phyloP scores from a whole-genome alignment of 1,284 basidiomycete genomes.

The Cryptococcus sp. region DNA sequence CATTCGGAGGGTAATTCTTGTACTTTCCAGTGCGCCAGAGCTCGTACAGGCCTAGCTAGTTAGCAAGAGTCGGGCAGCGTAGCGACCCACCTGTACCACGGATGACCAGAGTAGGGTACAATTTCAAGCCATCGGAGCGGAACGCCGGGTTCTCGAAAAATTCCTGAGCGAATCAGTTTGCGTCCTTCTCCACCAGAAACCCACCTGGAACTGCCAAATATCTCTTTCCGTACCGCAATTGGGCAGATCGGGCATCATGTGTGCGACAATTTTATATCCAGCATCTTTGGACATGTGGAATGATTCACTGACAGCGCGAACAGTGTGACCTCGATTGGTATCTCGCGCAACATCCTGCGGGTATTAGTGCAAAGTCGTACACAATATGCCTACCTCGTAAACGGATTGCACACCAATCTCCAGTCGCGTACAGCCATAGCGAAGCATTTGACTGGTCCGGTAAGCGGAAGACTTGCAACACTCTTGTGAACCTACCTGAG shows the following conservation, averaged over 20 bases:
- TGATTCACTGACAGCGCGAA: slow-evolving; percentile 93
- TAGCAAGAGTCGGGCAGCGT: not conserved
- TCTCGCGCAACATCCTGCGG: slow-evolving; percentile 86
- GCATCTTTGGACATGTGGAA: slow-evolving; percentile 99
- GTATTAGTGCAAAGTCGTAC: not conserved
- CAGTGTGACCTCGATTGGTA: slow-evolving; percentile 97
- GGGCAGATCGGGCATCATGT: slow-evolving; percentile 98
- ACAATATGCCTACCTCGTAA: slow-evolving; percentile 64
- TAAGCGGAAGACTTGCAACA: not conserved
- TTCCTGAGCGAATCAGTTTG: slow-evolving; percentile 48
- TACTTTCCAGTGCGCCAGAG: slow-evolving; percentile 95
- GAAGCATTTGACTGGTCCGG: slow-evolving; percentile 82
- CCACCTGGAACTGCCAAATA: slow-evolving; percentile 94
- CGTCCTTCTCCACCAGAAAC: slow-evolving; percentile 8
- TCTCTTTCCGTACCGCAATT: slow-evolving; percentile 97
- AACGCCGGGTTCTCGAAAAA: slow-evolving; percentile 99
- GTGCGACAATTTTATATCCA: slow-evolving; percentile 98
- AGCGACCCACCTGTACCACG: slow-evolving; percentile 69
- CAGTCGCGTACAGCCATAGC: slow-evolving; percentile 96
- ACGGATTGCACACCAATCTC: slow-evolving; percentile 99
- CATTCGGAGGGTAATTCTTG: slow-evolving; percentile 98
- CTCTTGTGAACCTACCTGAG: slow-evolving; percentile 63
- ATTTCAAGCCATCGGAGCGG: slow-evolving; percentile 94
- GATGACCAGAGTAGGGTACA: slow-evolving; percentile 98
- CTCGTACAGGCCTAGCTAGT: slow-evolving; percentile 75